Conservation (phyloP, 2,329 filamentous ascomycete species). For the Colletotrichum trifolii region DNA sequence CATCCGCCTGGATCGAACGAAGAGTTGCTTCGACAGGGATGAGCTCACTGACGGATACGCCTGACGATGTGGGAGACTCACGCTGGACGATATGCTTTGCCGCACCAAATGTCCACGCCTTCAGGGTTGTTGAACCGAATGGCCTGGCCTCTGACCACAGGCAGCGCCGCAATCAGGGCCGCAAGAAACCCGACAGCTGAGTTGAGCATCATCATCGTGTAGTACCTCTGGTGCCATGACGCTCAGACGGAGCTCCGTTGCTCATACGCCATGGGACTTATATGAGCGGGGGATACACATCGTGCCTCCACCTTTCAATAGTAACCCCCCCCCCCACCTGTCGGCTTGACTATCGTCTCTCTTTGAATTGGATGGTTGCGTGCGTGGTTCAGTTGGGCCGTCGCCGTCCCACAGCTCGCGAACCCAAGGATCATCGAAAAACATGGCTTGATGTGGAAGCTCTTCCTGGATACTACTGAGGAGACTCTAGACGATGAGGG, state of each 20-base stretch:
- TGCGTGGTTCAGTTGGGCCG: background rate
- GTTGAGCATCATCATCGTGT: background rate
- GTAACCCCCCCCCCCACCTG: too few relatives aligned
- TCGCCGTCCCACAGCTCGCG: background rate
- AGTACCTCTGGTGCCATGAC: background rate
- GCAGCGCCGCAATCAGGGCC: background rate
- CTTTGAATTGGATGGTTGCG: slow-evolving; percentile 17
- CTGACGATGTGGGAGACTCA: background rate
- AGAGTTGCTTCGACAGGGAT: slow-evolving; percentile 42
- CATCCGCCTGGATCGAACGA: slow-evolving; percentile 59
- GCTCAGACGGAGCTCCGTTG: too few relatives aligned
- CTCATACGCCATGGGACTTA: slow-evolving; percentile 1
- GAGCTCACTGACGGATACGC: background rate
- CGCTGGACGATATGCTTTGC: slow-evolving; percentile 30
- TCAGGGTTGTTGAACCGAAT: slow-evolving; percentile 30
- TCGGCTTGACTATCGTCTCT: too few relatives aligned
- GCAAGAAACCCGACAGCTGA: background rate
- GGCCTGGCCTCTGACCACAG: slow-evolving; percentile 7
- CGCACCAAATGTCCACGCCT: slow-evolving; percentile 34
- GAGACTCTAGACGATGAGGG: slow-evolving; percentile 7
- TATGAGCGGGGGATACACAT: background rate
- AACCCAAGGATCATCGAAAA: background rate
- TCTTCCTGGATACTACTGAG: background rate
- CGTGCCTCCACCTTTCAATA: too few relatives aligned
- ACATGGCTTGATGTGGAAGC: background rate